Evolutionary conservation across 306 rosid species (phyloP).

Genomic region (Acacia acuminata): DNA sequence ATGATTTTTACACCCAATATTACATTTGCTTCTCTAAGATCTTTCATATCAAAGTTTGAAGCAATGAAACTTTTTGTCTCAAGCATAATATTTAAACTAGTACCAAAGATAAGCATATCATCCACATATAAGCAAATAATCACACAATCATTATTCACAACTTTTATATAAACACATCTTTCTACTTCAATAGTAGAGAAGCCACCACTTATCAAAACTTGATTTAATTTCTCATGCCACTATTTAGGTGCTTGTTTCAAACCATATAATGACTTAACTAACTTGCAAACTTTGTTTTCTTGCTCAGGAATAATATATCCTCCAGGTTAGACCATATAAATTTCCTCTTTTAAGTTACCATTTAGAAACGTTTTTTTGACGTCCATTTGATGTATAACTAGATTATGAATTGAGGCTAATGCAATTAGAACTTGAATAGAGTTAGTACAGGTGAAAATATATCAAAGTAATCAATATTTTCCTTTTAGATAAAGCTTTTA

Average conservation of each 20-base stretch:
- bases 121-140: too few species aligned
- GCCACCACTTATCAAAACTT: neutral
- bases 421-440: neutral
- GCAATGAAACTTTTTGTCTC: neutral
- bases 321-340: neutral
- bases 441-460: neutral
- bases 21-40: neutral
- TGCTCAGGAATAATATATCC: neutral
- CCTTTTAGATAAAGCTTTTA: neutral
- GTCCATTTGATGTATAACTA: too few species aligned
- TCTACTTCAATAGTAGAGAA: neutral
- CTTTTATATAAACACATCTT: neutral
- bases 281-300: neutral
- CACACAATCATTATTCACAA: too few species aligned
- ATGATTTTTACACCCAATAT: too few species aligned
- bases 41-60: neutral
- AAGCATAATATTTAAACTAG: neutral
- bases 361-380: neutral
- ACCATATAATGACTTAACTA: too few species aligned
- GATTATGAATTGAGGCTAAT: neutral
- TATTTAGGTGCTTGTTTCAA: neutral
- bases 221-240: neutral
- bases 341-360: neutral
- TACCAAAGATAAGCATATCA: neutral
- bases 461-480: neutral